Evolutionary conservation across 176 grass and related monocot species (phyloP), one percentile per base, ranked within the genome.

Genomic region (Aegilops speltoides): DNA sequence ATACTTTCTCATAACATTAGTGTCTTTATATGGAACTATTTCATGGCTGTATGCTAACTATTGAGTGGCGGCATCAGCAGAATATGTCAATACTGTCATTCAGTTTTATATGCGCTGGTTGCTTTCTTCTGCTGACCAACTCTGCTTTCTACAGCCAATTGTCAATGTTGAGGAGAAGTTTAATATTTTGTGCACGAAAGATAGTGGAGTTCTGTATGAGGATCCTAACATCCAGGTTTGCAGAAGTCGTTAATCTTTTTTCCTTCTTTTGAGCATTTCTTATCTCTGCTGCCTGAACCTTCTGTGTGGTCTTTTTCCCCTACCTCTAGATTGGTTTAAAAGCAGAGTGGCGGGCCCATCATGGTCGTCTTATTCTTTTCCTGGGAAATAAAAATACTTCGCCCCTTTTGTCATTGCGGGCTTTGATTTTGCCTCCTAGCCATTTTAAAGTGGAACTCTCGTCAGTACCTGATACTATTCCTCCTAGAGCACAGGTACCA

Each of bases 341-440:
- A 89, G 97, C 94, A 76, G 94, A 99, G 56, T 99, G 97, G 97
- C 88, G 92, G 76, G 92, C 87, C 7, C 90, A 99, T 89, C 93
- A 94, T 85, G 97, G 97, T 4, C 90, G 94, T 64, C 81, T 99
- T 75, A 87, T 96, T 88, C 97, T 99, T 56, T 99, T 99, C 85
- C 46, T 99, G 76, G 97, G 97, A 17, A 99, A 99, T 90, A 99
- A 99, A 91, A 99, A 85, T 64, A 99, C 94, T 24, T 87, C 94
- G 68, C 82, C 97, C 74, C 90, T 99, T 90, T 38, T 82, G 34
- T 87, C 94, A 68, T 86, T 94, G 79, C 59, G 72, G 81, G 90
- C 89, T 72, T 73, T 91, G 62, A 94, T 99, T 88, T 89, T 99
- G 79, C 92, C 97, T 71, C 94, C 94, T 59, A 84, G 85, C 63